Evolutionary conservation across 1,284 basidiomycete species (phyloP), one percentile per base, ranked within the genome.

Genomic region (Trametes hirsuta): DNA sequence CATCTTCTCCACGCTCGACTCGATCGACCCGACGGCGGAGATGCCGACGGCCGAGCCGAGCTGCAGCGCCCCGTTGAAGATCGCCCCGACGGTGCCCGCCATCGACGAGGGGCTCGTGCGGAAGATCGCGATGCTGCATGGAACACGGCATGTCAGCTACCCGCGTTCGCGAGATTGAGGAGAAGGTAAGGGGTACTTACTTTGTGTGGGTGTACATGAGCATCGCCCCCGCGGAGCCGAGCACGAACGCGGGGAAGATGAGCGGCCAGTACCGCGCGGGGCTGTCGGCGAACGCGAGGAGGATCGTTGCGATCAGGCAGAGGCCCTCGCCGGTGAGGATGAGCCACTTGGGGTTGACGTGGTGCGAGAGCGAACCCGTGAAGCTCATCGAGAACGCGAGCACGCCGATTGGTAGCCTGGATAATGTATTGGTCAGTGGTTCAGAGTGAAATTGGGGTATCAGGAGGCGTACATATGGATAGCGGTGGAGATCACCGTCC

Each of bases 1-100:
- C 18, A 37, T 66, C 35, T 46, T 58, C 62, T 79, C 75, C 14
- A 85, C 72, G 42, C 78, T 79, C 1, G 79, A 75, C 71, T 82
- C 71, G 62, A 85, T 84, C 6, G 82, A 80, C 52, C 71, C 73
- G 35, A 79, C 74, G 5, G 77, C 77, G 6, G 84, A 78, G 46
- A 80, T 71, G 14, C 80, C 81, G 22, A 81, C 71, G 1, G 84
- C 84, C 4, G 77, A 77, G 22, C 84, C 83, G 51, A 82, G 73
- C 68, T 86, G 82, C 0, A 84, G 75, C 10, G 81, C 81, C 22
- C 77, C 76, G 59, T 82, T 83, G 73, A 84, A 84, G 35, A 85
- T 79, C 2, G 84, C 84, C 15, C 83, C 82, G 2, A 84, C 79
- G 0, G 79, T 81, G 42, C 84, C 84, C 0, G 82, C 76, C 70